Conservation (phyloP, 345 rosid genomes). For the Eutrema japonicum region DNA sequence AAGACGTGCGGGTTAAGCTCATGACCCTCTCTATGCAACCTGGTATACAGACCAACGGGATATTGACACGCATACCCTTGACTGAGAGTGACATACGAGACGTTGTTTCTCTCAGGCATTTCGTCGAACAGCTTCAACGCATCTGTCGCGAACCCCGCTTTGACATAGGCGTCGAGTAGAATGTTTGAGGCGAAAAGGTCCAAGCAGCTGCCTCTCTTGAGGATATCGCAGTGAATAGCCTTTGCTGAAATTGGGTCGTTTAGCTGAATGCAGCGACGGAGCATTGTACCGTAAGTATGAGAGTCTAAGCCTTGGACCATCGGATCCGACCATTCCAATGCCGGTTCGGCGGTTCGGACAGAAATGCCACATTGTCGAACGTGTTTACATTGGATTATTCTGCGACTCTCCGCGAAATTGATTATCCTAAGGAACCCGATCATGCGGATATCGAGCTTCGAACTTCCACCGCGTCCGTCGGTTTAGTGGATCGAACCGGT, state of each 20-base stretch:
- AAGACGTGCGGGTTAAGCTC: conserved; percentile 80
- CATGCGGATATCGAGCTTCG: conserved; percentile 47
- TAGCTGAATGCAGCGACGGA: conserved; percentile 64
- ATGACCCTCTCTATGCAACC: conserved; percentile 72
- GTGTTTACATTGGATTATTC: conserved; percentile 20
- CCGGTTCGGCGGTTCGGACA: conserved; percentile 33
- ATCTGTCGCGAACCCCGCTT: conserved; percentile 42
- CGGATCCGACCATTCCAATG: conserved; percentile 29
- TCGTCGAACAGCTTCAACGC: conserved; percentile 69
- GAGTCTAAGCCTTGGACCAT: conserved; percentile 47
- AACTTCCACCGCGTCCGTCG: conserved; percentile 2
- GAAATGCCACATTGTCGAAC: conserved; percentile 45
- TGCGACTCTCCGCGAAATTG: conserved; percentile 19
- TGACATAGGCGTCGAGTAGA: conserved; percentile 60
- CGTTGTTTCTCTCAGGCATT: conserved; percentile 67
- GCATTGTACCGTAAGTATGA: conserved; percentile 51
- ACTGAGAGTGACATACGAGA: conserved; percentile 68
- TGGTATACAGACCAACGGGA: conserved; percentile 52
- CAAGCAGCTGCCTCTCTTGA: conserved; percentile 71
- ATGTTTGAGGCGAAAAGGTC: conserved; percentile 72
- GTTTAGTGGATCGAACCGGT: background rate
- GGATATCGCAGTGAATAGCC: conserved; percentile 58
- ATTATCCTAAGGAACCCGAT: conserved; percentile 35
- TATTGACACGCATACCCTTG: conserved; percentile 53
- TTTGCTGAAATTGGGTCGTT: conserved; percentile 49